Evolutionary conservation across 2,329 filamentous ascomycete genomes (phyloP), one percentile per base, ranked within the genome.

Genomic region (Daldinia eschscholtzii): DNA sequence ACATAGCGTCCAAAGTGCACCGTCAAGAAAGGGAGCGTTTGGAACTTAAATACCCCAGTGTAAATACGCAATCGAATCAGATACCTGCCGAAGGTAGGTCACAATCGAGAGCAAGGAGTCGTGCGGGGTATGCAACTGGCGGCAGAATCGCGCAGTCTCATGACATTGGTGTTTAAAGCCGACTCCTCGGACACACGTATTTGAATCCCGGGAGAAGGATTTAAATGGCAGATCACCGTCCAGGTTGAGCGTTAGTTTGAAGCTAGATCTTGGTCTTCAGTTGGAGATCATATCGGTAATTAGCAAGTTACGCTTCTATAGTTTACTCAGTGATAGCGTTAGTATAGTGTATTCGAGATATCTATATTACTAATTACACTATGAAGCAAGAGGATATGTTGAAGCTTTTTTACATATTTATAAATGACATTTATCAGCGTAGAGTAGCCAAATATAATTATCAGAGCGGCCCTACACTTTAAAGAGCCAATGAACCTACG

Each of bases 51-150:
- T 64, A 60, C 13, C 18, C 20, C 53, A 33, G 42, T 18, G n/a
- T 1, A n/a, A 13, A 26, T 15, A 50, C 37, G 18, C 30, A 67
- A 62, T 44, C 71, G 67, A 70, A 72, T 72, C 59, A 72, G 10
- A 56, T 53, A 73, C 61, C 42, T 74, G 69, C 72, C 72, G 71
- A 74, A 59, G 58, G 23, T 50, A 70, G 50, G 39, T 60, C 61
- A 61, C 50, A 58, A 30, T 53, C 57, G 28, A 52, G 37, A 70
- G 10, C 66, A 64, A 60, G 65, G 64, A 37, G 57, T 52, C 39
- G 70, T 73, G 72, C 72, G 72, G 72, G 70, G 72, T 73, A 70
- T 52, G 46, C 60, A 26, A 52, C 64, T 59, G 66, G 41, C 65
- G 68, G 70, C 64, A 72, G 65, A 68, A 35, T 41, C 63, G 28